These are phyloP conservation scores for Beta lomatogona DNA, from an alignment of 179 eudicot species.

Conservation along the genomic window DNA sequence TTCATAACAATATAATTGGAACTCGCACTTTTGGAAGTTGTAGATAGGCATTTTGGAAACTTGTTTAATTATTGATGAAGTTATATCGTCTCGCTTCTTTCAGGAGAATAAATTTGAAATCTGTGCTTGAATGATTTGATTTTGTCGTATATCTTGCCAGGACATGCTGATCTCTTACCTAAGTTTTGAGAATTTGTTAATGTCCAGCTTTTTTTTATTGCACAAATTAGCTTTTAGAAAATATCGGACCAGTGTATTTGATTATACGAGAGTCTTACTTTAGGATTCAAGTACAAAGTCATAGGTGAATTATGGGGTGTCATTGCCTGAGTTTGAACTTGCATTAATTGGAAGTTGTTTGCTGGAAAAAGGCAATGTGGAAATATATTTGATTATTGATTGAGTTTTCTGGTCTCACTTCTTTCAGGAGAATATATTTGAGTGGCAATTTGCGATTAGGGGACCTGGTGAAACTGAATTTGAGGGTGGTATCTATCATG, in stretches of 20 bases:
- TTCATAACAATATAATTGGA: not conserved
- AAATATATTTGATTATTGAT: slow-evolving; percentile 5
- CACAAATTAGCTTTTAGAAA: too few species aligned
- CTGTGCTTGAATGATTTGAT: too few species aligned
- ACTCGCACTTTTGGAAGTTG: not conserved
- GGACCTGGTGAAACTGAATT: slow-evolving; percentile 91
- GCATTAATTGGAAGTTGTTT: not conserved
- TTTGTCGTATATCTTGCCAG: too few species aligned
- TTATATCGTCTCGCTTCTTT: slow-evolving; percentile 11
- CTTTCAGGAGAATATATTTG: slow-evolving; percentile 88
- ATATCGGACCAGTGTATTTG: too few species aligned
- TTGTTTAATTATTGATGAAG: slow-evolving; percentile 2
- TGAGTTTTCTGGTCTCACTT: slow-evolving; percentile 6
- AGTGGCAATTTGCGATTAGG: slow-evolving; percentile 97
- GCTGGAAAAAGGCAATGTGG: not conserved
- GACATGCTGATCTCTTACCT: too few species aligned
- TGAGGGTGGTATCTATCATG: slow-evolving; percentile 98
- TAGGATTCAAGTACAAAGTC: too few species aligned
- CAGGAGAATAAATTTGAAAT: slow-evolving; percentile 91
- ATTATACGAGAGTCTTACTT: too few species aligned
- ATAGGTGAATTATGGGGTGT: too few species aligned
- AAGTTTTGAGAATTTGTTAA: too few species aligned
- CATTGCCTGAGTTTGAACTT: not conserved
- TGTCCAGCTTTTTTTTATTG: too few species aligned
- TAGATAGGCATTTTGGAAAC: not conserved